Percentiles rank a stretch among this genome's conserved stretches.
Conservation (phyloP, 805 yeast genomes). For the Lipomyces oligophaga region DNA sequence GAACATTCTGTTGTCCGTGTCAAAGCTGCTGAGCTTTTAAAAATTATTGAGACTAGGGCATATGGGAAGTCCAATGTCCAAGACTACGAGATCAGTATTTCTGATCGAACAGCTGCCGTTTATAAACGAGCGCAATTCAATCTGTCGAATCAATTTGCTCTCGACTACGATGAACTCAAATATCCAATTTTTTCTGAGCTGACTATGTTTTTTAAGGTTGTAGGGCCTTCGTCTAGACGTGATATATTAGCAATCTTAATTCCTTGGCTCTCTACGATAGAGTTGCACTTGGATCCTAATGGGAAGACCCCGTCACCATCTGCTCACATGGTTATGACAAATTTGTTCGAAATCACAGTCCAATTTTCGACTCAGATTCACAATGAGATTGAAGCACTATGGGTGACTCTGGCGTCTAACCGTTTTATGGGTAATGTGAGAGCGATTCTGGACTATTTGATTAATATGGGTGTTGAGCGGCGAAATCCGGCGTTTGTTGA, state of each 20-base stretch:
- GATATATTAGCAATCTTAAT: constrained; percentile 75
- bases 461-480: constrained; percentile 62
- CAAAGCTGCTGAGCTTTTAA: constrained; percentile 68
- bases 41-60: constrained; percentile 57
- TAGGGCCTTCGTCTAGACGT: constrained; percentile 57
- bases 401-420: constrained; percentile 90
- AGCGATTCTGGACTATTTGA: constrained; percentile 65
- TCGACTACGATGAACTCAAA: constrained; percentile 54
- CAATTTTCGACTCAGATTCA: constrained; percentile 69
- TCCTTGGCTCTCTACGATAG: constrained; percentile 91
- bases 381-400: constrained; percentile 86
- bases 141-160: constrained; percentile 69
- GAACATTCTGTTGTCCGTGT: constrained; percentile 63
- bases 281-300: constrained; percentile 49
- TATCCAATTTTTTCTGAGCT: constrained; percentile 64
- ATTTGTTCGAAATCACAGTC: constrained; percentile 79
- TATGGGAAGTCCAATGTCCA: constrained; percentile 54
- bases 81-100: constrained; percentile 63
- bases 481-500: constrained; percentile 73
- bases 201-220: constrained; percentile 63
- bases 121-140: constrained; percentile 83
- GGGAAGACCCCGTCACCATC: constrained; percentile 41
- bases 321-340: constrained; percentile 67
- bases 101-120: constrained; percentile 73
- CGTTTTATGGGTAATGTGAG: constrained; percentile 64